Conservation (phyloP, 148 eudicot species). For the Vaccinium vitisidaea region DNA sequence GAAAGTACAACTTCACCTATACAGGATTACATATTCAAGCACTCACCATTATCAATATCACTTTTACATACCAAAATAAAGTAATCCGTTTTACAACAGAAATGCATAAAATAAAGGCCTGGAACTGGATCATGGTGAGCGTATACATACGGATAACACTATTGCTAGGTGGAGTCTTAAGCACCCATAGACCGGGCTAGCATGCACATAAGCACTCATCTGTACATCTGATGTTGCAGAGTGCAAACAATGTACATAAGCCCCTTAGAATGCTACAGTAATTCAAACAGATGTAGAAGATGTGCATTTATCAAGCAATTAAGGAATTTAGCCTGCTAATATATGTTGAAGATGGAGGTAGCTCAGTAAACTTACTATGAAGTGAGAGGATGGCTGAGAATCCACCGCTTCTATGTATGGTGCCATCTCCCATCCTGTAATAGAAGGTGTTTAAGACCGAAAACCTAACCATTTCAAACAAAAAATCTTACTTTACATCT, state of each 20-base stretch:
- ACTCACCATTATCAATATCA: background rate
- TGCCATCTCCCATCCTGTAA: constrained; percentile 91
- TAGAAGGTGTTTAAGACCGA: constrained; percentile 14
- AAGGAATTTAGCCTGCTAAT: background rate
- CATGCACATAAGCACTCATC: background rate
- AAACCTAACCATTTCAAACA: background rate
- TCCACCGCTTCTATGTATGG: constrained; percentile 96
- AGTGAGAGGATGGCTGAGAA: constrained; percentile 67
- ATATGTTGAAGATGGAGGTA: background rate
- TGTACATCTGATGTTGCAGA: background rate
- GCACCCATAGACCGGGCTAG: background rate
- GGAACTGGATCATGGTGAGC: background rate
- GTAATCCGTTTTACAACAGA: background rate
- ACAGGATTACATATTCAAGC: background rate
- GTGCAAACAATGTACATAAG: background rate
- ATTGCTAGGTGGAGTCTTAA: background rate
- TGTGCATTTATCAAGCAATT: background rate
- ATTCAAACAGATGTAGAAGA: background rate
- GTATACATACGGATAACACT: background rate
- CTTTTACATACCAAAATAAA: background rate
- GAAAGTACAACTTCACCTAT: background rate
- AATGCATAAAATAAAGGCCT: background rate
- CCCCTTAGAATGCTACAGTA: background rate
- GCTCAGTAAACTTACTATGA: constrained; percentile 54
- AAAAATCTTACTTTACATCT: background rate